Conservation (phyloP, 2,329 filamentous ascomycete species). For the Ramularia collo-cygni region DNA sequence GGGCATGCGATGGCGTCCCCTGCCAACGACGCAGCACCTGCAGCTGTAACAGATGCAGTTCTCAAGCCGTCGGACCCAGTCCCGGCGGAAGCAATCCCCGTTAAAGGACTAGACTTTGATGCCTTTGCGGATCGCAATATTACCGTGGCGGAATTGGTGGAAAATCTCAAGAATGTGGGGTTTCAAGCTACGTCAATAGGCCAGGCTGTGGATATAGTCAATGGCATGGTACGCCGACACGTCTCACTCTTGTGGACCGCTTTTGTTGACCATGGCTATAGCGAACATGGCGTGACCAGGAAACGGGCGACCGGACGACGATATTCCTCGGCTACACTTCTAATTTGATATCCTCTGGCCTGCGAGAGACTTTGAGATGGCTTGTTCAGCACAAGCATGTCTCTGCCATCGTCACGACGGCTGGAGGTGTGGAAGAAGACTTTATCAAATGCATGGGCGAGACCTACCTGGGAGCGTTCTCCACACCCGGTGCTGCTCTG, state of each 20-base stretch:
- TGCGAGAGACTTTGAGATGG: slow-evolving; percentile 85
- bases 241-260: slow-evolving; percentile 1
- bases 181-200: slow-evolving; percentile 75
- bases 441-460: slow-evolving; percentile 96
- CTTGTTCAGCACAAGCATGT: slow-evolving; percentile 89
- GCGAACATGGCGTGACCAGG: slow-evolving; percentile 74
- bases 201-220: slow-evolving; percentile 85
- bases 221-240: slow-evolving; percentile 71
- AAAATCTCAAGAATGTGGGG: slow-evolving; percentile 78
- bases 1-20: slow-evolving; percentile 14
- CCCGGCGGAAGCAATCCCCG: slow-evolving; percentile 68
- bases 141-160: slow-evolving; percentile 76
- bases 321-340: slow-evolving; percentile 97
- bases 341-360: slow-evolving; percentile 92
- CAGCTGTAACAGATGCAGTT: slow-evolving; percentile 64
- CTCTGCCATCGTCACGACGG: slow-evolving; percentile 88
- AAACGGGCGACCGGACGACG: slow-evolving; percentile 72
- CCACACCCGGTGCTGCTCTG: slow-evolving; percentile 65
- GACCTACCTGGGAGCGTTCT: slow-evolving; percentile 87
- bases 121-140: slow-evolving; percentile 65
- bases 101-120: slow-evolving; percentile 91
- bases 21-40: slow-evolving; percentile 35
- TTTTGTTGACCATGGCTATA: slow-evolving; percentile 30
- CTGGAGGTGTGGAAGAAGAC: slow-evolving; percentile 93
- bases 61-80: slow-evolving; percentile 77